Evolutionary conservation across 2,329 filamentous ascomycete species (phyloP).

Genomic region (Septoria linicola): DNA sequence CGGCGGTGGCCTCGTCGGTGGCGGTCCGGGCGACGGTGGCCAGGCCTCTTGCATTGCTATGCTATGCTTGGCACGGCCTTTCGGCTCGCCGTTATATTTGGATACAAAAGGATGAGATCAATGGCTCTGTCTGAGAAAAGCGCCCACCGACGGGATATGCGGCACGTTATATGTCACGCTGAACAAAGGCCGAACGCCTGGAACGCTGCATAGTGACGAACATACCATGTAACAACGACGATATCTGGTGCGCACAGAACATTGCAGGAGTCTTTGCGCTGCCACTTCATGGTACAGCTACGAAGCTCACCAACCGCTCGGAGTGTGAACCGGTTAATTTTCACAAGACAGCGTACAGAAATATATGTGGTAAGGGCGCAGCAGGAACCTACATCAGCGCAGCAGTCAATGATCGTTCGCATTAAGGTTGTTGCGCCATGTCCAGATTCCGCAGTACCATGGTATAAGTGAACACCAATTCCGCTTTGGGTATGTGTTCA

Average conservation of each 20-base stretch:
- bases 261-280: background rate
- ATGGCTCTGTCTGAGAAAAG: constrained; percentile 3
- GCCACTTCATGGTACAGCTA: background rate
- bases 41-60: constrained; percentile 18
- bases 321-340: background rate
- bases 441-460: constrained; percentile 2
- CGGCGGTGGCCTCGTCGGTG: constrained; percentile 21
- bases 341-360: background rate
- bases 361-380: constrained; percentile 1
- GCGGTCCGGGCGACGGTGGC: constrained; percentile 22
- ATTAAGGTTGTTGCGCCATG: background rate
- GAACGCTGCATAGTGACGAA: constrained; percentile 1
- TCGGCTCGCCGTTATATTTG: background rate
- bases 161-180: constrained; percentile 11
- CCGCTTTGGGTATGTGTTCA: constrained; percentile 6
- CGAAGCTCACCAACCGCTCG: background rate
- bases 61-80: constrained; percentile 6
- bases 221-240: background rate
- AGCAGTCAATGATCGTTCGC: constrained; percentile 3
- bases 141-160: background rate
- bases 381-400: background rate
- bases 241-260: background rate
- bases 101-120: background rate
- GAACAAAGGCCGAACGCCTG: background rate
- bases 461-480: constrained; percentile 1